Evolutionary conservation across 176 grass and related monocot species (phyloP), one percentile per base, ranked within the genome.

Genomic region (Zea luxurians): DNA sequence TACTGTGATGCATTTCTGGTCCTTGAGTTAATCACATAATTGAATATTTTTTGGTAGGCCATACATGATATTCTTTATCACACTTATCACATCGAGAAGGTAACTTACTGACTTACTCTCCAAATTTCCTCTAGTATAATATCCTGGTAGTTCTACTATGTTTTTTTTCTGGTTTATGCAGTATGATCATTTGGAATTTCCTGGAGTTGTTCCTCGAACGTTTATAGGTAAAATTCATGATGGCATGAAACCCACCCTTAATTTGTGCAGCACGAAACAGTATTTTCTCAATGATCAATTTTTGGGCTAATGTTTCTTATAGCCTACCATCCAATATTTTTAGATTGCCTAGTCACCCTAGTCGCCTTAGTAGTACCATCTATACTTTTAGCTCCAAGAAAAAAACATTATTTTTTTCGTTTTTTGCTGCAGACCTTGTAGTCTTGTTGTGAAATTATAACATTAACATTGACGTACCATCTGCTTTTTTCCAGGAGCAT

Each of bases 101-200:
- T 84, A 94, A 93, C 7, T 59, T 59, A 20, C 7, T 20, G 17
- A 20, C 7, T 74, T 50, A 55, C 73, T 21, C 42, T 73, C 60
- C 60, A 45, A 70, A 50, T 73, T 64, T 66, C n/a, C 3, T 65
- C 70, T 16, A 54, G 37, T 45, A 50, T 45, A 61, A 74, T 71
- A 73, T 36, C 15, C 48, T 63, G 60, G 60, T 80, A 66, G 53
- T 64, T 21, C 69, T 59, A 15, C 17, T 43, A 16, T 73, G 48
- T 54, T 2, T 80, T 68, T 80, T 61, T 3, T 63, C 1, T 72
- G 40, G 54, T 82, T 80, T 40, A 12, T 82, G 64, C 83, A 95
- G 90, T 93, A 99, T 45, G 92, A 99, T 55, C 90, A 99, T 85
- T 89, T 99, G 72, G 96, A 99, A 49, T 95, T 95, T 89, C 90